Percentiles rank a stretch among this genome's conserved stretches.
Conservation (phyloP, 345 rosid species). For the Populus simonii region DNA sequence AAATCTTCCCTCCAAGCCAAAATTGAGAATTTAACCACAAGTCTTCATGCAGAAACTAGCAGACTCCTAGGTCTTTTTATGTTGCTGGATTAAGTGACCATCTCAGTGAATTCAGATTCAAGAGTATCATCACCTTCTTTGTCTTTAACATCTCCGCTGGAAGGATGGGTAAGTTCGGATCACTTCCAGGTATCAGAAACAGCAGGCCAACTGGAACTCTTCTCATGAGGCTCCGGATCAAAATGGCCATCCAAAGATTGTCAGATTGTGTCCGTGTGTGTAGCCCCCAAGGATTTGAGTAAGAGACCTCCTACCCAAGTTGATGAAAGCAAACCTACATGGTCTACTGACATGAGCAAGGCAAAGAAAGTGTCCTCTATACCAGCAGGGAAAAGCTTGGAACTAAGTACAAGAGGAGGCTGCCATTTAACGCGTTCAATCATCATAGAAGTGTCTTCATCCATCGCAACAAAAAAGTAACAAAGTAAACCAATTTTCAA, state of each 20-base stretch:
- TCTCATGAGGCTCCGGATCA: constrained; percentile 58
- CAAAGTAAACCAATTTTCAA: constrained; percentile 61
- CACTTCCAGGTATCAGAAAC: constrained; percentile 55
- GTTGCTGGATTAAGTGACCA: constrained; percentile 25
- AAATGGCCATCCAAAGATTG: constrained; percentile 65
- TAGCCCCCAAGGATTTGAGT: constrained; percentile 50
- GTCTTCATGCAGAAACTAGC: not conserved
- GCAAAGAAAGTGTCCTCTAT: constrained; percentile 82
- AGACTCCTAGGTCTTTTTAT: not conserved
- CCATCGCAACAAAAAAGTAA: constrained; percentile 61
- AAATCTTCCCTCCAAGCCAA: not conserved
- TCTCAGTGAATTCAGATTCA: constrained; percentile 43
- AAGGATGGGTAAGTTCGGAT: constrained; percentile 47
- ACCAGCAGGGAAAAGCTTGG: constrained; percentile 75
- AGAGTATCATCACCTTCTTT: constrained; percentile 28
- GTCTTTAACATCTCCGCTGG: constrained; percentile 47
- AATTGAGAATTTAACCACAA: not conserved
- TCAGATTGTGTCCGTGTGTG: constrained; percentile 59
- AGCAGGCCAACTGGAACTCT: constrained; percentile 52
- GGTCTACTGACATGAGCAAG: constrained; percentile 69
- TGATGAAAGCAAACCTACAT: constrained; percentile 50
- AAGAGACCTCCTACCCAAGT: constrained; percentile 65
- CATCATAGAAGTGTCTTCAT: constrained; percentile 50
- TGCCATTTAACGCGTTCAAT: constrained; percentile 63
- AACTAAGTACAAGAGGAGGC: constrained; percentile 69